Evolutionary conservation across 140 eudicot species (phyloP), one percentile per base, ranked within the genome.

Genomic region (Stevia rebaudiana): DNA sequence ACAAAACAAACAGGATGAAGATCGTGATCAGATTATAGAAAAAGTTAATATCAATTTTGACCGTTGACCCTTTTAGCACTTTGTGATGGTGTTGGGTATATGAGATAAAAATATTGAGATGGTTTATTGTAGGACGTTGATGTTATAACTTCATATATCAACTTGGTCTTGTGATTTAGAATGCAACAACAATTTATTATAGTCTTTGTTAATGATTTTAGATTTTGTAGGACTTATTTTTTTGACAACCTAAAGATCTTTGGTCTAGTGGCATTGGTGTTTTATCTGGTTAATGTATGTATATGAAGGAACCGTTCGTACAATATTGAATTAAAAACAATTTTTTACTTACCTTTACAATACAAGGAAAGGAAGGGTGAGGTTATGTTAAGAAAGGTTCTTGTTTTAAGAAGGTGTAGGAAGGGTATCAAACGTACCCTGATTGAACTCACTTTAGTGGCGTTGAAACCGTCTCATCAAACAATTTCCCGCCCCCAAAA

Each of bases 1-100:
- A 81, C 82, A 86, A 80, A 86, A 68, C 73, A 56, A 56, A 56
- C 21, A 74, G 80, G 79, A 63, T 73, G 51, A 50, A 33, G 76
- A 66, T 72, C 71, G 41, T 30, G 48, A 63, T 43, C 51, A 44
- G 11, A 64, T 31, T 19, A 54, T 33, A 61, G 67, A 13, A 75
- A 65, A 56, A 67, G 66, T 36, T 51, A 35, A 72, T 59, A 52
- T 65, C 53, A 70, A 58, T 81, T 71, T 68, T 63, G 71, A 66
- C 68, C 57, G 54, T 71, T 67, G 49, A 47, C 81, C 71, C 59
- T 70, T 56, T 42, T 65, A 69, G 55, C 76, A 61, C 62, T 51
- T 46, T 44, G 44, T 21, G 69, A 65, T 54, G 49, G 61, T 73
- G 69, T 67, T 56, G 81, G 78, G 64, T 67, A 30, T 28, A 52